Evolutionary conservation across 305 asterid species (phyloP), one percentile per base, ranked within the genome.

Genomic region (Salvia sclarea): DNA sequence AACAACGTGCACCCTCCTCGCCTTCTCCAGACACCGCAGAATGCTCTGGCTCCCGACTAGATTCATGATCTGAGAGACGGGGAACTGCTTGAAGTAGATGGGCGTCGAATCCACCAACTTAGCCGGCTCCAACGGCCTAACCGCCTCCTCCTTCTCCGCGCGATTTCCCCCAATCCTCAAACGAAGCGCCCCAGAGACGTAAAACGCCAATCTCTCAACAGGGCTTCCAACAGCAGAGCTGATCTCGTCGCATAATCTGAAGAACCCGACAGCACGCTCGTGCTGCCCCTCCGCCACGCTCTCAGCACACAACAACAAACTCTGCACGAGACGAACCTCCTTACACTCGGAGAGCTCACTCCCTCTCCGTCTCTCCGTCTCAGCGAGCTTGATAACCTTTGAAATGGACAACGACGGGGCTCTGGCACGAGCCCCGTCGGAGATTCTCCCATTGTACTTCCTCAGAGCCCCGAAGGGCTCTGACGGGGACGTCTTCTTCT

Each of bases 151-250:
- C 63, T 14, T 55, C 45, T 31, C 28, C 61, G 5, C 11, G 9
- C 8, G 17, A 1, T 31, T 1, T 48, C 20, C 3, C 35, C 75
- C 78, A 16, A 86, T 88, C 84, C 79, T 88, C 50, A 75, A 78
- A 4, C 60, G 55, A 6, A 88, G 85, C 16, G 89, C 91, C 63
- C 80, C 88, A 11, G 80, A 63, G 75, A 84, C 76, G 55, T 83
- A 84, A 73, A 60, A 80, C 5, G 80, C 89, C 66, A 84, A 57
- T 14, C 84, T 71, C 48, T 79, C 77, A 16, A 74, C 40, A 3
- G 82, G 77, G 33, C 66, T 74, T 20, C 62, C 67, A 3, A 64
- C 61, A 4, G 17, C 50, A 8, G 73, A 76, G 43, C 78, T 72
- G 62, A 31, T 62, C 43, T 21, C 55, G 4, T 74, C 75, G 52